Percentiles rank a stretch among this genome's conserved stretches.
Evolutionary conservation across 2,329 filamentous ascomycete species (phyloP).

Genomic region (Aspergillus luchuensis): DNA sequence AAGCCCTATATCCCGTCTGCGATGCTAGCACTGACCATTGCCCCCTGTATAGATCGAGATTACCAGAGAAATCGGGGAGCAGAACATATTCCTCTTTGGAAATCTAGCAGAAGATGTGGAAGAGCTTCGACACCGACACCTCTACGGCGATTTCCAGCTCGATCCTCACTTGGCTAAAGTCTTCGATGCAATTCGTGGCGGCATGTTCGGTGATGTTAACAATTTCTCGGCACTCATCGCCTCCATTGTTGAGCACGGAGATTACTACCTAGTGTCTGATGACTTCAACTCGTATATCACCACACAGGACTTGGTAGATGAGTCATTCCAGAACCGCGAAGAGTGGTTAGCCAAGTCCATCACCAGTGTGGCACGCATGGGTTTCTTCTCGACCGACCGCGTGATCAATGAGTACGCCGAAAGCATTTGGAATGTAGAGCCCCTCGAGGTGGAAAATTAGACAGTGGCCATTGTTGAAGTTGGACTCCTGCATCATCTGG

Average conservation of each 20-base stretch:
- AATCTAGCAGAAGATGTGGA: slow-evolving; percentile 96
- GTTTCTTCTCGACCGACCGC: slow-evolving; percentile 92
- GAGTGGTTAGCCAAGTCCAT: slow-evolving; percentile 92
- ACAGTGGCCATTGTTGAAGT: neutral
- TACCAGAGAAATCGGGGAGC: slow-evolving; percentile 91
- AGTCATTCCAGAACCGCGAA: slow-evolving; percentile 88
- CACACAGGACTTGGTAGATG: slow-evolving; percentile 87
- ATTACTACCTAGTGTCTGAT: slow-evolving; percentile 97
- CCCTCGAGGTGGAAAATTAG: slow-evolving; percentile 56
- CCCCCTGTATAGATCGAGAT: slow-evolving; percentile 77
- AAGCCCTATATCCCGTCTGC: slow-evolving; percentile 20
- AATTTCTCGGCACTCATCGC: slow-evolving; percentile 82
- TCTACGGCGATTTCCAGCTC: slow-evolving; percentile 76
- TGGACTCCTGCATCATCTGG: neutral
- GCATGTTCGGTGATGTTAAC: slow-evolving; percentile 75
- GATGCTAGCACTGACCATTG: neutral
- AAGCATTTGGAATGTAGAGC: slow-evolving; percentile 95
- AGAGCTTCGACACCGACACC: slow-evolving; percentile 87
- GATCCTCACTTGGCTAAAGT: slow-evolving; percentile 77
- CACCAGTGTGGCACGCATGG: slow-evolving; percentile 86
- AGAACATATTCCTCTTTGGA: slow-evolving; percentile 98
- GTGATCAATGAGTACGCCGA: slow-evolving; percentile 98
- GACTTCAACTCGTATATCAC: slow-evolving; percentile 95
- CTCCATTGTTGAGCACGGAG: slow-evolving; percentile 86
- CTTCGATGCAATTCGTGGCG: slow-evolving; percentile 77